phyloP scores from a whole-genome alignment of 163 green algal species.

The Trebouxia gelatinosa region DNA sequence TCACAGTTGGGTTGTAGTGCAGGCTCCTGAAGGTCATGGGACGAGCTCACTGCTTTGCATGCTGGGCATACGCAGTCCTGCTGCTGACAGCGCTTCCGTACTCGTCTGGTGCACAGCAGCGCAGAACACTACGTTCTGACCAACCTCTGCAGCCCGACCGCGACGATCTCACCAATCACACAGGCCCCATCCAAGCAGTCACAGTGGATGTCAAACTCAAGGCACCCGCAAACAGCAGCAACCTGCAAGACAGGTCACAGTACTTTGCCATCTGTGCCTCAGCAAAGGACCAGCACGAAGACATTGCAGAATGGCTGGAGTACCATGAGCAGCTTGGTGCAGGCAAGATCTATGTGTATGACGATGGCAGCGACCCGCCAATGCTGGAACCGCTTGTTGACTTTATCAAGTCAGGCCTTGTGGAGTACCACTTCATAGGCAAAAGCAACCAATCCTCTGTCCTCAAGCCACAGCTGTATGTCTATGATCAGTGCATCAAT shows the following conservation, averaged over 20 bases:
- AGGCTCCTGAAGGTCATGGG: no score
- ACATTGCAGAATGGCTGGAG: slow-evolving; percentile 57
- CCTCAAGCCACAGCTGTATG: slow-evolving; percentile 33
- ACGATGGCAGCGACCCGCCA: slow-evolving; percentile 41
- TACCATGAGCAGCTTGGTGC: slow-evolving; percentile 49
- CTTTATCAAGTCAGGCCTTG: slow-evolving; percentile 41
- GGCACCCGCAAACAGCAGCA: not conserved
- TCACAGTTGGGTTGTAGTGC: no score
- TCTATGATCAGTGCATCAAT: slow-evolving; percentile 56
- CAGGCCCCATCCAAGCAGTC: not conserved
- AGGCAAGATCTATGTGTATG: slow-evolving; percentile 50
- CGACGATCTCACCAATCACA: no score
- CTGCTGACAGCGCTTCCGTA: no score
- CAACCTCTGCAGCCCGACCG: no score
- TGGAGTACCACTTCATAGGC: slow-evolving; percentile 44
- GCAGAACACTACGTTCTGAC: no score
- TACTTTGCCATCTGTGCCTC: slow-evolving; percentile 55
- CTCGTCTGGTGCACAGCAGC: no score
- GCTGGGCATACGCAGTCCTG: no score
- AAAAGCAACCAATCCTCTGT: slow-evolving; percentile 24
- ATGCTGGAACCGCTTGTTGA: slow-evolving; percentile 23
- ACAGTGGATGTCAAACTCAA: not conserved
- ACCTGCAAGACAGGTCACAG: not conserved
- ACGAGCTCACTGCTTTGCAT: no score
- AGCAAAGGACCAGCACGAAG: slow-evolving; percentile 50